A percentile compares a stretch with the other conserved stretches of the same genome.
These are phyloP conservation scores for Nicotiana attenuata DNA, from an alignment of 257 asterid genomes.

Conservation along the genomic window DNA sequence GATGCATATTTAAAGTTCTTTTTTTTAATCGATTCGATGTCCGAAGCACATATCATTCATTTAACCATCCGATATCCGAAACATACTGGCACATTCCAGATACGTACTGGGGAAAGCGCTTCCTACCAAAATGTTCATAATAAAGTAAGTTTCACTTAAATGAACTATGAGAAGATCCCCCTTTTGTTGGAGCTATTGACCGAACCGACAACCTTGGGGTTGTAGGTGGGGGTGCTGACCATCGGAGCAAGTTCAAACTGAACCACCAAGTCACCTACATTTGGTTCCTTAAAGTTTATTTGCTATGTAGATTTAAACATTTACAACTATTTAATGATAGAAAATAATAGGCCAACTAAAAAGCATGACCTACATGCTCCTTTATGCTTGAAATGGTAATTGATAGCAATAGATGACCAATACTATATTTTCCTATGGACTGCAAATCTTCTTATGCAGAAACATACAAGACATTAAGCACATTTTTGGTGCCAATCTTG, in stretches of 20 bases:
- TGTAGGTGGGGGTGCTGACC: too few relatives aligned
- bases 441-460: neutral
- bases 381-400: neutral
- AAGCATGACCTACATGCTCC: neutral
- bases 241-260: neutral
- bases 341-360: neutral
- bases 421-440: neutral
- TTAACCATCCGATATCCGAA: too few relatives aligned
- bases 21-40: too few relatives aligned
- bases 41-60: too few relatives aligned
- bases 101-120: neutral
- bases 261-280: neutral
- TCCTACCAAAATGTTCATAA: neutral
- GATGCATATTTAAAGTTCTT: neutral
- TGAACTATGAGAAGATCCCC: neutral
- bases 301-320: neutral
- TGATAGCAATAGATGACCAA: conserved; percentile 34
- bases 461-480: neutral
- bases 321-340: neutral
- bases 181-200: too few relatives aligned
- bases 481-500: conserved; percentile 9
- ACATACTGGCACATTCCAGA: neutral
- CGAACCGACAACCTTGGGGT: too few relatives aligned
- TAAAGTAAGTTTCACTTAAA: neutral
- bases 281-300: neutral